These are phyloP conservation scores for Anthracocystis panici-leucophaei DNA, from an alignment of 1,284 basidiomycete genomes.

Conservation along the genomic window DNA sequence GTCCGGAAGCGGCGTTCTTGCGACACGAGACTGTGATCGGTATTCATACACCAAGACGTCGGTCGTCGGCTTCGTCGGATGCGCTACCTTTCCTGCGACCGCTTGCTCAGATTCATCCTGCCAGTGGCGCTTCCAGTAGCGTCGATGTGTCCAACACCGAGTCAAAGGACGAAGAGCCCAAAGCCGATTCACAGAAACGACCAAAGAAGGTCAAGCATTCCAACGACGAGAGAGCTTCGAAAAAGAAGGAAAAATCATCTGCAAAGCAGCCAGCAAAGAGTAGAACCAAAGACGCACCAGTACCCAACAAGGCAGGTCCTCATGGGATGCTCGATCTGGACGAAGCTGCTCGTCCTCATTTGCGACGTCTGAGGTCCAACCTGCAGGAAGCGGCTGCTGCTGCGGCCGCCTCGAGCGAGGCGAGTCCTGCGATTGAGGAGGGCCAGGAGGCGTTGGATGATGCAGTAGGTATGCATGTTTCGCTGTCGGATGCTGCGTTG, in stretches of 20 bases:
- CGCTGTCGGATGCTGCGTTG: slow-evolving; percentile 37
- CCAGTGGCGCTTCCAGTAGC: slow-evolving; percentile 26
- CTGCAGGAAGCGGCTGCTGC: slow-evolving; percentile 55
- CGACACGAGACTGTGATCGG: slow-evolving; percentile 65
- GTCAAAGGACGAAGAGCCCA: neutral
- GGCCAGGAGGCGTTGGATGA: slow-evolving; percentile 22
- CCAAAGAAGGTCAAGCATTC: slow-evolving; percentile 23
- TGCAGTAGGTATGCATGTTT: slow-evolving; percentile 24
- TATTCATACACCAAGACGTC: slow-evolving; percentile 58
- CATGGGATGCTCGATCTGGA: slow-evolving; percentile 40
- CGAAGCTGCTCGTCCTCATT: slow-evolving; percentile 35
- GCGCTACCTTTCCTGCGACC: slow-evolving; percentile 33
- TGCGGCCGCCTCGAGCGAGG: slow-evolving; percentile 43
- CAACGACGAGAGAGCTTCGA: slow-evolving; percentile 10
- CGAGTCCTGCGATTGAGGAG: slow-evolving; percentile 10
- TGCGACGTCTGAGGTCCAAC: slow-evolving; percentile 40
- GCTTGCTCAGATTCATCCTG: slow-evolving; percentile 52
- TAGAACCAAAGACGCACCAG: slow-evolving; percentile 17
- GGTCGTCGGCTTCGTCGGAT: slow-evolving; percentile 42
- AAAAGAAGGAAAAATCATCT: slow-evolving; percentile 29
- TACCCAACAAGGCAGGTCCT: slow-evolving; percentile 23
- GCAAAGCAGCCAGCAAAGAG: slow-evolving; percentile 17
- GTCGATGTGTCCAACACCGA: slow-evolving; percentile 12
- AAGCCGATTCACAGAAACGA: slow-evolving; percentile 8
- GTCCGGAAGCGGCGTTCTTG: slow-evolving; percentile 57